Evolutionary conservation across 352 stramenopile species (phyloP).

Genomic region (Pythium brassicae): DNA sequence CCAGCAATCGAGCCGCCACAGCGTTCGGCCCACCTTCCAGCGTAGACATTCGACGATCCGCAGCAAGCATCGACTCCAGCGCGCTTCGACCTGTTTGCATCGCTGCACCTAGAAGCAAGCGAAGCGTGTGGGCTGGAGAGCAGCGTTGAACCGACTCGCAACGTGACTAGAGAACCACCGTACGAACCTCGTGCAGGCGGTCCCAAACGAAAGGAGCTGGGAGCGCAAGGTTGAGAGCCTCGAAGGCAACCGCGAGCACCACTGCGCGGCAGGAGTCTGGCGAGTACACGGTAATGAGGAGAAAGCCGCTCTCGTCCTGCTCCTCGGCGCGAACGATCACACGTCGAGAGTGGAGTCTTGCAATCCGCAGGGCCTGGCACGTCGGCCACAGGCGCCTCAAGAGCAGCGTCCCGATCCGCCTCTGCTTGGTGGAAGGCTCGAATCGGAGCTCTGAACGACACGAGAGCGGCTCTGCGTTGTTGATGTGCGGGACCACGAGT

Average conservation of each 20-base stretch:
- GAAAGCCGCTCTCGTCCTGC: constrained; percentile 13
- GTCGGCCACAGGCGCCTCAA: constrained; percentile 14
- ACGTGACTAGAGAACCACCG: background rate
- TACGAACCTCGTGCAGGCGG: background rate
- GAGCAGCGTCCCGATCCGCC: constrained; percentile 5
- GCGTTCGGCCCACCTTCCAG: constrained; percentile 21
- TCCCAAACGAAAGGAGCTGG: constrained; percentile 9
- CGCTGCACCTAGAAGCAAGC: constrained; percentile 16
- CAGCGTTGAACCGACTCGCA: background rate
- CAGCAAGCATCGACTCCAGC: constrained; percentile 19
- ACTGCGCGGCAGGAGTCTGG: constrained; percentile 4
- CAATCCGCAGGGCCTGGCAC: constrained; percentile 13
- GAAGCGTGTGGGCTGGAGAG: too few species aligned
- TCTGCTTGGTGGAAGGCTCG: background rate
- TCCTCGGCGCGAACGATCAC: constrained; percentile 22
- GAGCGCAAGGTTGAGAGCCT: constrained; percentile 16
- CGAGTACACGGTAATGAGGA: constrained; percentile 23
- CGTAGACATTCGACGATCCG: constrained; percentile 15
- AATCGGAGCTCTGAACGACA: background rate
- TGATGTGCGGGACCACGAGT: constrained; percentile 4
- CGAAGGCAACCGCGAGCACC: constrained; percentile 12
- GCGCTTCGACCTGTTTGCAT: constrained; percentile 19
- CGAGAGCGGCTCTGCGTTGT: background rate
- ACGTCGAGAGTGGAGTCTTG: constrained; percentile 8
- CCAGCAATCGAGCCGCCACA: background rate